Base-by-base conservation (phyloP, 2,329 filamentous ascomycete species). In the Aspergillus hiratsukae region DNA sequence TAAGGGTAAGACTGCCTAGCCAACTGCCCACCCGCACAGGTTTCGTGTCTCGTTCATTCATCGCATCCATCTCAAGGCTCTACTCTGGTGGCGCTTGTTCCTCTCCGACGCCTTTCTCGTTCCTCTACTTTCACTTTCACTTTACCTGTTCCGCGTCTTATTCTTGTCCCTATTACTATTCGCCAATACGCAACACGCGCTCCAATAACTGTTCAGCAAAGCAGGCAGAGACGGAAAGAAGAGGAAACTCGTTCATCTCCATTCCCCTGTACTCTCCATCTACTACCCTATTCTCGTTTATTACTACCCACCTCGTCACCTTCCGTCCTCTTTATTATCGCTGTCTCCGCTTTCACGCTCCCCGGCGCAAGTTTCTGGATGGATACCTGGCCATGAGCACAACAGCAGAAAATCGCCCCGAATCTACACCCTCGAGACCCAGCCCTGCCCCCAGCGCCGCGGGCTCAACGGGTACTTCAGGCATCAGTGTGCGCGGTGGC, bases 351-450 rank as follows among this genome's bases (percentile, higher is more conserved):
- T 35, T 35, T 11, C 2, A 35, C 31, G 14, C 46, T 49, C 57
- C 51, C 58, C 50, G 25, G 56, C 58, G 56, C 59, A 48, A 46
- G 37, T 52, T 53, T 51, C 58, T 68, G 64, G 50, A 70, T 70
- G 69, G 69, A 65, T 63, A 64, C 55, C 56, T 61, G 67, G 66
- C 65, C 57, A 74, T 74, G 71, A 73, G 63, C 64, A 67, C 69
- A 54, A 66, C 63, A 51, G 66, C 61, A 52, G 69, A 69, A 58
- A 66, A 62, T 40, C 60, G 66, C 43, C 59, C 60, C 54, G 64
- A 68, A 50, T 59, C 63, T 53, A 62, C 59, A 35, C 54, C 64
- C 55, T 58, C 64, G 54, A 66, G 58, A 59, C 53, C 64, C 52
- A 70, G 67, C 61, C 69, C 70, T 43, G 69, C 69, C 45, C 69